Evolutionary conservation across 177 flowering plant genomes (phyloP), one percentile per base, ranked within the genome.

Genomic region (Tripterygium wilfordii): DNA sequence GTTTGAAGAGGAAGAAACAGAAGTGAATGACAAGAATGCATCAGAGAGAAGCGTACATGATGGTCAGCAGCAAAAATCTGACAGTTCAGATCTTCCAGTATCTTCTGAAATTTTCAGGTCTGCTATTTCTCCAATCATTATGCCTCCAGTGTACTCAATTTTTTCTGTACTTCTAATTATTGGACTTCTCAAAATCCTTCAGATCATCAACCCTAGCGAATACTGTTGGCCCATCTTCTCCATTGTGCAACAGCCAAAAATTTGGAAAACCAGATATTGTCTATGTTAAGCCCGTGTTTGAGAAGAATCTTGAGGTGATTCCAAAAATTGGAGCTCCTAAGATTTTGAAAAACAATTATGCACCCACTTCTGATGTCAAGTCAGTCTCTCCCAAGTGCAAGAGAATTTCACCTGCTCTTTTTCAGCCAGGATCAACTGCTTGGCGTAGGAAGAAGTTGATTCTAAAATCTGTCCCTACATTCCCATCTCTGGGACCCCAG

Each of bases 71-170:
- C 58, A 54, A 12, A 58, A 54, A 36, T 65, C 48, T 29, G 64
- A 61, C 50, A 75, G 48, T 48, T 45, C 49, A 29, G 78, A 73
- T 42, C 36, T 29, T 49, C 66, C 72, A 54, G 33, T 45, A 56
- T 55, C 58, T 41, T 53, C 49, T 12, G 30, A 26, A 18, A 31
- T 40, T 51, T 2, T 43, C 72, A 83, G 85, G 90, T 77, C 54
- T 13, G 21, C 16, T 21, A 10, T 49, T 32, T n/a, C 17, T 27
- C 30, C 12, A 36, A 20, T 14, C 13, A 0, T 15, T 28, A 80
- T 82, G 61, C 28, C 67, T 29, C 45, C 54, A 1, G 24, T 42
- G 48, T 72, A 65, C 28, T n/a, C n/a, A n/a, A n/a, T n/a, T n/a
- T n/a, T n/a, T n/a, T n/a, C n/a, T n/a, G n/a, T n/a, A n/a, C n/a